Conservation (phyloP, 257 asterid genomes). For the Solanum medicagineum region DNA sequence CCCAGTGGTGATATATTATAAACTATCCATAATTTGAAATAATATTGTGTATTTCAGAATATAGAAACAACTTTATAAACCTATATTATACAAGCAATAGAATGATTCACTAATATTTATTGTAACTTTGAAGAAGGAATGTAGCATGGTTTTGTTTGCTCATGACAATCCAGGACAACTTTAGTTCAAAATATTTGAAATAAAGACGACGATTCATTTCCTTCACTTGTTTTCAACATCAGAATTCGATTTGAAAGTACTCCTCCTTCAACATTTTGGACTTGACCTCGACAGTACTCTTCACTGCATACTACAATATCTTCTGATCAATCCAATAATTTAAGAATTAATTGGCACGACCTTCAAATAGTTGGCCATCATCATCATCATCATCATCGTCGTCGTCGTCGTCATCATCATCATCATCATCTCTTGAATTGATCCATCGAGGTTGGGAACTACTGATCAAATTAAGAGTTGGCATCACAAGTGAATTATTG, state of each 20-base stretch:
- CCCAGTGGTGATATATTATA: background rate
- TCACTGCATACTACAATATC: background rate
- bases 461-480: constrained; percentile 37
- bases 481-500: constrained; percentile 21
- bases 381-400: background rate
- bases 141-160: background rate
- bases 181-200: background rate
- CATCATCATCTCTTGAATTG: background rate
- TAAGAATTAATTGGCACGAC: constrained; percentile 3
- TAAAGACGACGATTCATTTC: background rate
- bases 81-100: background rate
- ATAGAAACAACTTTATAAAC: background rate
- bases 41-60: background rate
- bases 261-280: background rate
- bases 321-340: background rate
- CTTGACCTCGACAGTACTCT: background rate
- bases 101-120: constrained; percentile 8
- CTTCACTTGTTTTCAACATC: background rate
- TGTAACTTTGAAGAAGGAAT: background rate
- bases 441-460: constrained; percentile 8
- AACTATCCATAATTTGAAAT: background rate
- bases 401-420: background rate
- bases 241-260: background rate
- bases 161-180: background rate
- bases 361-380: background rate